phyloP scores from a whole-genome alignment of 2,329 filamentous ascomycete genomes.

The Colletotrichum cereale region DNA sequence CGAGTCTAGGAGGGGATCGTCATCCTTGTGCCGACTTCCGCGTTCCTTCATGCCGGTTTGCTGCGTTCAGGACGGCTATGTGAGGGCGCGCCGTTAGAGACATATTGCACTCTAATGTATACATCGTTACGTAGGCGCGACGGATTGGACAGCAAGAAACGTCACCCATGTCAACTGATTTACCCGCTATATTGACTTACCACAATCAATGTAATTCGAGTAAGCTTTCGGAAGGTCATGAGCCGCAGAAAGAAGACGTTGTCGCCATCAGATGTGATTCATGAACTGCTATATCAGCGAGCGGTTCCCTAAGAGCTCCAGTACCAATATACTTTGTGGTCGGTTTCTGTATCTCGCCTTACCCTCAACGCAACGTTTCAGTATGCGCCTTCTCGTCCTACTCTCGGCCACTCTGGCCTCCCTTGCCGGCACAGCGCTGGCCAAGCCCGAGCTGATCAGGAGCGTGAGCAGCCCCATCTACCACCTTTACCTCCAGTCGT shows the following conservation, averaged over 20 bases:
- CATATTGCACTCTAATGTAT: slow-evolving; percentile 16
- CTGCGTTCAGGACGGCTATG: neutral
- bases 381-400: slow-evolving; percentile 37
- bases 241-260: neutral
- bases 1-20: neutral
- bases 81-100: slow-evolving; percentile 22
- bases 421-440: slow-evolving; percentile 42
- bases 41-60: neutral
- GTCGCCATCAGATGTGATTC: neutral
- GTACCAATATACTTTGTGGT: too few species aligned
- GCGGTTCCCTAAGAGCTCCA: neutral
- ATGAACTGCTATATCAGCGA: neutral
- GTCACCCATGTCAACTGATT: slow-evolving; percentile 5
- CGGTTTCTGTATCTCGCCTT: neutral
- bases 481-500: slow-evolving; percentile 65
- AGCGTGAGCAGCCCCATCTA: slow-evolving; percentile 63
- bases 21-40: slow-evolving; percentile 9
- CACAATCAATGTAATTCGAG: neutral
- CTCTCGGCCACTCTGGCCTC: slow-evolving; percentile 19
- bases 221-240: slow-evolving; percentile 10
- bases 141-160: slow-evolving; percentile 1
- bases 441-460: slow-evolving; percentile 63
- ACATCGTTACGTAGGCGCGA: neutral
- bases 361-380: neutral
- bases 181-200: slow-evolving; percentile 18